Evolutionary conservation across 2,329 filamentous ascomycete species (phyloP).

Genomic region (Colletotrichum plurivorum): DNA sequence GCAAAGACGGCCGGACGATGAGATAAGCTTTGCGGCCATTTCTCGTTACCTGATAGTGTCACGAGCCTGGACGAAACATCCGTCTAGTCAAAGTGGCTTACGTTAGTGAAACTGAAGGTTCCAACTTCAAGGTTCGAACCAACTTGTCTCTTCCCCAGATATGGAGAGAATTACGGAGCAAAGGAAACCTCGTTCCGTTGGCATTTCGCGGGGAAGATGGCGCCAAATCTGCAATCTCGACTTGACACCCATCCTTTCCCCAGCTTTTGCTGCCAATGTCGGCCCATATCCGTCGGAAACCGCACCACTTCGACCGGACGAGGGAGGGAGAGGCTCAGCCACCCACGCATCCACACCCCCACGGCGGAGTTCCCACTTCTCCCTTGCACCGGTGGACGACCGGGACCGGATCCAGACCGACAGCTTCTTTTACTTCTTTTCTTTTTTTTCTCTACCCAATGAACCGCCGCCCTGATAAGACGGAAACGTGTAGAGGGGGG

Average conservation of each 20-base stretch:
- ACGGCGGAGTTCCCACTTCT: slow-evolving; percentile 13
- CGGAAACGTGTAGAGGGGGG: neutral
- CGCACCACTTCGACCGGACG: slow-evolving; percentile 5
- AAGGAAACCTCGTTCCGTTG: no score
- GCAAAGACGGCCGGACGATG: neutral
- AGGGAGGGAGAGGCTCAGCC: no score
- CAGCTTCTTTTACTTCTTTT: neutral
- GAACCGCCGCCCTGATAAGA: neutral
- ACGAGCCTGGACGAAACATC: neutral
- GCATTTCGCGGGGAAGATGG: neutral
- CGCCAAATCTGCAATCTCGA: neutral
- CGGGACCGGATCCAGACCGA: neutral
- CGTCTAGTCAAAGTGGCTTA: no score
- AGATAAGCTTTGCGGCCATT: slow-evolving; percentile 32
- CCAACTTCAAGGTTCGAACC: no score
- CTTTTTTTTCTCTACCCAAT: neutral
- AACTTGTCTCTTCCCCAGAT: no score
- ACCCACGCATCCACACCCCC: neutral
- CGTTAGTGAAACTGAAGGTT: no score
- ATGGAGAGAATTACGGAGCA: no score
- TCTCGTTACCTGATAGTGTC: neutral
- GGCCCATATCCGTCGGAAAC: slow-evolving; percentile 23
- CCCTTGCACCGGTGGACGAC: slow-evolving; percentile 7
- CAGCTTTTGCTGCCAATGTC: slow-evolving; percentile 17
- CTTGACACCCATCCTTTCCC: slow-evolving; percentile 1